phyloP scores from a whole-genome alignment of 352 stramenopile genomes.

The Nothophytophthora sp. region DNA sequence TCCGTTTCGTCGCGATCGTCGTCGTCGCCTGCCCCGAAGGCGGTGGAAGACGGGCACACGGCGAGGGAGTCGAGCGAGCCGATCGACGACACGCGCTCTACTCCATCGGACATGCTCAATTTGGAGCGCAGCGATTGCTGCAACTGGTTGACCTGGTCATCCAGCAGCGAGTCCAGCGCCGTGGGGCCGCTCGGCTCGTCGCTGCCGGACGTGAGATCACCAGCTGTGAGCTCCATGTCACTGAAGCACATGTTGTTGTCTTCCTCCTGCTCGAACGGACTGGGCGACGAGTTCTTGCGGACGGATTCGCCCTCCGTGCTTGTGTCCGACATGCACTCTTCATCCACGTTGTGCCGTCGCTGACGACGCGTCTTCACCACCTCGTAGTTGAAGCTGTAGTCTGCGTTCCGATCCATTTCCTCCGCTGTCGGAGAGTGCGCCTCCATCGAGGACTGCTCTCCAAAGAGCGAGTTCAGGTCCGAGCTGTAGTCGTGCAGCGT shows the following conservation, averaged over 20 bases:
- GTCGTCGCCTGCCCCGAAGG: constrained; percentile 11
- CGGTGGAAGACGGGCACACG: constrained; percentile 31
- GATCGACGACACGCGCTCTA: constrained; percentile 23
- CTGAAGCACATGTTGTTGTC: constrained; percentile 35
- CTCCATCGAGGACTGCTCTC: constrained; percentile 36
- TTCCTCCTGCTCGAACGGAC: constrained; percentile 16
- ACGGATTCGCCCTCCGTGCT: constrained; percentile 44
- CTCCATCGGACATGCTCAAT: constrained; percentile 9
- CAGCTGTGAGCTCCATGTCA: constrained; percentile 27
- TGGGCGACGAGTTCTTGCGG: constrained; percentile 31
- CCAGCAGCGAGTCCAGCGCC: constrained; percentile 25
- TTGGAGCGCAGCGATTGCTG: constrained; percentile 25
- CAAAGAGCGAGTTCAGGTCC: constrained; percentile 51
- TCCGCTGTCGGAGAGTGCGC: constrained; percentile 37
- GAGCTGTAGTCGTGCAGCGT: constrained; percentile 50
- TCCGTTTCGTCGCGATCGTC: constrained; percentile 26
- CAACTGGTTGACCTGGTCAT: constrained; percentile 34
- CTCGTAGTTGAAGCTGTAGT: constrained; percentile 47
- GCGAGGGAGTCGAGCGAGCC: constrained; percentile 30
- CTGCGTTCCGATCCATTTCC: constrained; percentile 32
- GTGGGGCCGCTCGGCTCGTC: constrained; percentile 5
- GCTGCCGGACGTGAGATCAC: constrained; percentile 24
- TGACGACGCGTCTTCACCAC: constrained; percentile 35
- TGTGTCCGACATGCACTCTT: constrained; percentile 64
- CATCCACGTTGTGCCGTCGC: constrained; percentile 35